Evolutionary conservation across 768 basidiomycete species (phyloP), one percentile per base, ranked within the genome.

Genomic region (Glaciozyma antarctica): DNA sequence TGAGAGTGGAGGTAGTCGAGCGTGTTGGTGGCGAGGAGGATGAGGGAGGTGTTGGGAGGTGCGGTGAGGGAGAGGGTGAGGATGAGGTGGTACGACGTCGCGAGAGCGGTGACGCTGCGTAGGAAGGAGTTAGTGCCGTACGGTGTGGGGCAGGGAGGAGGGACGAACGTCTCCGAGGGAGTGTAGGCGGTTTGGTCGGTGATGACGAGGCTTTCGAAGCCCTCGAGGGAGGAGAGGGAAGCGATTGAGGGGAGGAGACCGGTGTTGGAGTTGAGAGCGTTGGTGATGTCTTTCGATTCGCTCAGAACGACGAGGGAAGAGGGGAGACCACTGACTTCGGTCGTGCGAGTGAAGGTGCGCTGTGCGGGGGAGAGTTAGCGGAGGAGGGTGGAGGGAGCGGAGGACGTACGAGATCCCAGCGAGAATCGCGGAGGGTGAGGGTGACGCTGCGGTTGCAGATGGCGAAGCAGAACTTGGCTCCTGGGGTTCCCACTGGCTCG

Each of bases 391-490:
- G 12, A 38, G 22, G 30, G n/a, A 22, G 38, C 13, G 38, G 5
- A 16, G 2, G 43, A 61, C 66, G 10, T 13, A 65, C 61, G n/a
- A 69, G 58, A 44, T 68, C 67, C 67, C 67, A 68, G 22, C 63
- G 60, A 0, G 45, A 17, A 43, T 68, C 67, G 17, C 62, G 56
- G 24, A 61, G 26, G 5, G 28, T 38, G 19, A 44, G 51, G 34
- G 64, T 56, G 4, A 53, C 15, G 22, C 51, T 44, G 22, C 61
- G 63, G 8, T 45, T 24, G 34, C 58, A 21, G 3, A 64, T 57
- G 21, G 63, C 67, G 19, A 64, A 68, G 63, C 55, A 58, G 55
- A 68, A 58, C 52, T 62, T 64, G 57, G 67, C 60, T 30, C 60
- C 63, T 0, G 63, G 67, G 2, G 67, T 64, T 5, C 60, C 67